A percentile compares a stretch with the other conserved stretches of the same genome.
phyloP scores from a whole-genome alignment of 1,284 basidiomycete genomes.

The Tausonia pullulans region DNA sequence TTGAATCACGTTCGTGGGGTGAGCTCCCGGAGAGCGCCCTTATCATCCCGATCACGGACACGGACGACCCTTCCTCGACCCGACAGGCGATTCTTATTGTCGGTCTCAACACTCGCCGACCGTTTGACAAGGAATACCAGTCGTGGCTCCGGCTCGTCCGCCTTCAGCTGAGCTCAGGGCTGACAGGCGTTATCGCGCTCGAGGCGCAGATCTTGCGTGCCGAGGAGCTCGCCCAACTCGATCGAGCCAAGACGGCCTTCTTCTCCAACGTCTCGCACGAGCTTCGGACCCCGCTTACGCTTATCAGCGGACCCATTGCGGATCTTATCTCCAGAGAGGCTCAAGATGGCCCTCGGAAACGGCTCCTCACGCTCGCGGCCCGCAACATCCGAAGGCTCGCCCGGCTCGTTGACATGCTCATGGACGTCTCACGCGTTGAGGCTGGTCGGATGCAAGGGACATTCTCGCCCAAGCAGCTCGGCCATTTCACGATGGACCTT shows the following conservation, averaged over 20 bases:
- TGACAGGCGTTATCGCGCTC: constrained; percentile 28
- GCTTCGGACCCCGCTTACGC: constrained; percentile 34
- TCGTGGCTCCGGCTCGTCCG: constrained; percentile 21
- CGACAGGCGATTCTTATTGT: constrained; percentile 31
- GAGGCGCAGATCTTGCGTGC: constrained; percentile 32
- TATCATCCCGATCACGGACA: constrained; percentile 31
- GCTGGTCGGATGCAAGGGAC: constrained; percentile 30
- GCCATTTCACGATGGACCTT: constrained; percentile 32
- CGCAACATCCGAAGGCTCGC: constrained; percentile 30
- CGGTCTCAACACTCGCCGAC: constrained; percentile 31
- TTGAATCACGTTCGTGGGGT: constrained; percentile 29
- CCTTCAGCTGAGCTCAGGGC: constrained; percentile 26
- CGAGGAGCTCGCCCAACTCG: constrained; percentile 35
- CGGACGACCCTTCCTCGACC: constrained; percentile 19
- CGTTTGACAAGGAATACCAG: constrained; percentile 31
- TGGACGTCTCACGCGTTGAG: constrained; percentile 33
- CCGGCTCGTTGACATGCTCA: constrained; percentile 30
- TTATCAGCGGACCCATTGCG: constrained; percentile 29
- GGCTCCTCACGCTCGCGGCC: constrained; percentile 24
- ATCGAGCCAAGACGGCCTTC: constrained; percentile 30
- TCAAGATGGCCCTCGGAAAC: constrained; percentile 7
- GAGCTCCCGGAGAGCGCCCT: constrained; percentile 32
- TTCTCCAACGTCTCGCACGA: constrained; percentile 35
- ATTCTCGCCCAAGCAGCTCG: constrained; percentile 33
- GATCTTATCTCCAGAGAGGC: constrained; percentile 24